phyloP scores from a whole-genome alignment of 257 asterid genomes.

The Solanum peruvianum region DNA sequence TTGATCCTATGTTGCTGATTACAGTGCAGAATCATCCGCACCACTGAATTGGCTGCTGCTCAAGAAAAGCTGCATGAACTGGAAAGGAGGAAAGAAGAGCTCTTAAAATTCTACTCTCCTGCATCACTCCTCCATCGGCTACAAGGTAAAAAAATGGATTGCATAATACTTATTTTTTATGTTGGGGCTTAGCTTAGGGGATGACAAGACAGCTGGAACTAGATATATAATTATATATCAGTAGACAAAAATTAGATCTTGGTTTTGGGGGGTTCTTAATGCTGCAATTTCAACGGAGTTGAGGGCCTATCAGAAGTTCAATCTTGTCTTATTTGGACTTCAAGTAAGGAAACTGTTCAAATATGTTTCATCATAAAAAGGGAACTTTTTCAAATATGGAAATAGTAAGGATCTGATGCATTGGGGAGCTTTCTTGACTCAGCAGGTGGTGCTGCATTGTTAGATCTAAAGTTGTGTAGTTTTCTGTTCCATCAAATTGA shows the following conservation, averaged over 20 bases:
- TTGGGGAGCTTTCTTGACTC: neutral
- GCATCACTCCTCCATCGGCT: conserved; percentile 62
- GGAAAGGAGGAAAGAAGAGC: conserved; percentile 65
- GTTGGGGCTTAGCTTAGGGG: neutral
- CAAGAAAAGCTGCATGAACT: conserved; percentile 79
- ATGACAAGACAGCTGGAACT: neutral
- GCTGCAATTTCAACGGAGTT: neutral
- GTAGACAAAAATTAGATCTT: neutral
- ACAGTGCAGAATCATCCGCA: conserved; percentile 92
- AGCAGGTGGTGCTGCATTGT: neutral
- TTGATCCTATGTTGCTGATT: conserved; percentile 13
- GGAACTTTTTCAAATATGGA: neutral
- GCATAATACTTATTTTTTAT: neutral
- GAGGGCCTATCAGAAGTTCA: neutral
- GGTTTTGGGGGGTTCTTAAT: neutral
- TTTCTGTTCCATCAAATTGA: neutral
- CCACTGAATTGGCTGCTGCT: conserved; percentile 93
- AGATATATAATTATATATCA: neutral
- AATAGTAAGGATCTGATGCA: neutral
- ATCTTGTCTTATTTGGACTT: neutral
- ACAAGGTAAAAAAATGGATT: conserved; percentile 39
- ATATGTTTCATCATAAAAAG: neutral
- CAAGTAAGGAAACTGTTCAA: neutral
- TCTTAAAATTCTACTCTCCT: conserved; percentile 52
- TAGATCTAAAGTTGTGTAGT: neutral